Evolutionary conservation across 257 asterid genomes (phyloP).

Genomic region (Ilex asprella): DNA sequence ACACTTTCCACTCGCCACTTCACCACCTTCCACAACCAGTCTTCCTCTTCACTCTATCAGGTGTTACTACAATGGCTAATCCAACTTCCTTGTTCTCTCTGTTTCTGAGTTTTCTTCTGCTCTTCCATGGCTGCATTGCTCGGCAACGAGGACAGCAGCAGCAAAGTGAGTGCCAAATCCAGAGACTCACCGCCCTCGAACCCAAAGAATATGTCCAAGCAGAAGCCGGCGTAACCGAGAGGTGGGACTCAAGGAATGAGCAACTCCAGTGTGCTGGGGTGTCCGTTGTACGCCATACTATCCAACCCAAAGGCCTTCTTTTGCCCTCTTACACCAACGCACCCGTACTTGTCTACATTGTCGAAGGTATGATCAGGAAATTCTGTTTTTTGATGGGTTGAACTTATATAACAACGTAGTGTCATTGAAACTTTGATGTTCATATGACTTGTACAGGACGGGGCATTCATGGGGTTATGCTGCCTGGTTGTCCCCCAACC

Average conservation of each 20-base stretch:
- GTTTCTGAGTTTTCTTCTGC: conserved; percentile 24
- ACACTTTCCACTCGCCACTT: conserved; percentile 23
- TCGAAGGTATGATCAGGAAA: conserved; percentile 29
- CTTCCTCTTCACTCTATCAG: neutral
- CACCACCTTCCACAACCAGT: conserved; percentile 5
- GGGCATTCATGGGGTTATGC: conserved; percentile 35
- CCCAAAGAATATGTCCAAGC: conserved; percentile 30
- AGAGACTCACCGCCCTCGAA: conserved; percentile 33
- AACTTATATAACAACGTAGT: neutral
- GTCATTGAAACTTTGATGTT: neutral
- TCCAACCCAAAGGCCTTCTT: conserved; percentile 33
- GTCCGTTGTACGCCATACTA: conserved; percentile 35
- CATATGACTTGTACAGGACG: conserved; percentile 25
- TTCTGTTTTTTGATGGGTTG: too few relatives aligned
- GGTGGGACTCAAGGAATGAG: conserved; percentile 37
- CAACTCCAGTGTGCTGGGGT: conserved; percentile 67
- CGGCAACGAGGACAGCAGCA: conserved; percentile 17
- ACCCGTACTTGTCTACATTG: conserved; percentile 38
- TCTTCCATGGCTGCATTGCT: conserved; percentile 22
- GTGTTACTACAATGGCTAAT: neutral
- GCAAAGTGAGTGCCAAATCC: conserved; percentile 40
- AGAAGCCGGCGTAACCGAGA: conserved; percentile 53
- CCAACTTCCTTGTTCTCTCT: neutral
- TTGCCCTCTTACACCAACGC: conserved; percentile 48
- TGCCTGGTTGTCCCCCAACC: conserved; percentile 70